Percentiles rank a stretch among this genome's conserved stretches.
Evolutionary conservation across 2,329 filamentous ascomycete species (phyloP).

Genomic region (Clarireedia hainanense): DNA sequence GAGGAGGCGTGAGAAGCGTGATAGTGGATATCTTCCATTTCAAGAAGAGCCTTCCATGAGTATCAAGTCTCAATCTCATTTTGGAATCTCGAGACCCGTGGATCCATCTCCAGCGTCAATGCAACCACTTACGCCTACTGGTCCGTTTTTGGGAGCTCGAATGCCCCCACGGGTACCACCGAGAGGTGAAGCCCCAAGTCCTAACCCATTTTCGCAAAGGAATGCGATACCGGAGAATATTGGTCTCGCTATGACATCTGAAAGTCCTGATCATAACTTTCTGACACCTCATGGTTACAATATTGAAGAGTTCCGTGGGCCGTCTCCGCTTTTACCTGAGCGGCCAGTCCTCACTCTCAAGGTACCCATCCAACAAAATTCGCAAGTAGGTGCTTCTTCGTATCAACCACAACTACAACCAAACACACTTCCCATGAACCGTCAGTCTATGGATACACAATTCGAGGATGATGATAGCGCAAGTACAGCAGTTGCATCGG

Average conservation of each 20-base stretch:
- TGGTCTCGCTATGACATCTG: slow-evolving; percentile 24
- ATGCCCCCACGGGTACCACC: slow-evolving; percentile 22
- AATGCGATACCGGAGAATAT: slow-evolving; percentile 25
- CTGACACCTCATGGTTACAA: slow-evolving; percentile 1
- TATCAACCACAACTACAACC: slow-evolving; percentile 11
- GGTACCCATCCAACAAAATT: slow-evolving; percentile 15
- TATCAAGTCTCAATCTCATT: slow-evolving; percentile 13
- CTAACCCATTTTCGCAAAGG: slow-evolving; percentile 27
- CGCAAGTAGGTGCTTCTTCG: neutral
- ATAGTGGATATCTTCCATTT: slow-evolving; percentile 29
- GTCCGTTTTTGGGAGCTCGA: slow-evolving; percentile 12
- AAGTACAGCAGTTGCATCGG: slow-evolving; percentile 5
- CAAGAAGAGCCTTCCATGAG: slow-evolving; percentile 22
- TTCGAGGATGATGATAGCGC: slow-evolving; percentile 26
- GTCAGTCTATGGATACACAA: slow-evolving; percentile 26
- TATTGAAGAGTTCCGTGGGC: slow-evolving; percentile 17
- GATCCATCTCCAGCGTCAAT: slow-evolving; percentile 1
- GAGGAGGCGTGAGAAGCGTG: slow-evolving; percentile 20
- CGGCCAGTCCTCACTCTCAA: slow-evolving; percentile 24
- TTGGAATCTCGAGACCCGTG: slow-evolving; percentile 1
- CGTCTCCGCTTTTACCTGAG: slow-evolving; percentile 27
- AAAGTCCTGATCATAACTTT: slow-evolving; percentile 1
- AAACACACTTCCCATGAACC: slow-evolving; percentile 3
- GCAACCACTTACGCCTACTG: slow-evolving; percentile 20
- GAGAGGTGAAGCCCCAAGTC: slow-evolving; percentile 9